Conservation (phyloP, 2,329 filamentous ascomycete genomes). For the Scedosporium boydii region DNA sequence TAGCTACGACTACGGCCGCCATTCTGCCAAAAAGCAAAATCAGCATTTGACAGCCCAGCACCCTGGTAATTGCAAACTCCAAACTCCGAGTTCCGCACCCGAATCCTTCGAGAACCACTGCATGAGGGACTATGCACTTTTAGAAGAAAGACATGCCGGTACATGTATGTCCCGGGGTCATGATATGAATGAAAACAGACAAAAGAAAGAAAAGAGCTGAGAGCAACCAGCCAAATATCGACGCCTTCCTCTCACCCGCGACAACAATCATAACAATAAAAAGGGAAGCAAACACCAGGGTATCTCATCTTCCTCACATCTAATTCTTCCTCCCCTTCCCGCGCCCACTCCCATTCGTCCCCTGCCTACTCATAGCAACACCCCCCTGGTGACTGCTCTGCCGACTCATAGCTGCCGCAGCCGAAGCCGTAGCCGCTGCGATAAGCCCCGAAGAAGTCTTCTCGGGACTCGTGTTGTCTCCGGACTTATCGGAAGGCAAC, state of each 20-base stretch:
- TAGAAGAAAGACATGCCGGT: neutral
- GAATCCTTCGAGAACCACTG: too few species aligned
- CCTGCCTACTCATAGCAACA: slow-evolving; percentile 46
- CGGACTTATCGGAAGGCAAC: slow-evolving; percentile 29
- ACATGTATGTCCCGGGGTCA: neutral
- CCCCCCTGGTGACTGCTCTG: slow-evolving; percentile 43
- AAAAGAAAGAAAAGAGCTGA: slow-evolving; percentile 7
- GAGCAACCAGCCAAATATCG: slow-evolving; percentile 7
- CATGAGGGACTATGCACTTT: neutral
- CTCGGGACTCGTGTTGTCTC: slow-evolving; percentile 14
- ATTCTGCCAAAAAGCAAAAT: too few species aligned
- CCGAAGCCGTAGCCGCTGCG: slow-evolving; percentile 18
- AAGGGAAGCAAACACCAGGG: too few species aligned
- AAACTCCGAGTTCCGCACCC: too few species aligned
- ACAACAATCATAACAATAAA: too few species aligned
- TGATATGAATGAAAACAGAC: neutral
- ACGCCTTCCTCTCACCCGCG: too few species aligned
- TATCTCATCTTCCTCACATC: neutral
- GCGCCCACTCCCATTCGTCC: slow-evolving; percentile 38
- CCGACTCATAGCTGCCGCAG: slow-evolving; percentile 42
- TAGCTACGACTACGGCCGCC: too few species aligned
- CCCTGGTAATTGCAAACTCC: too few species aligned
- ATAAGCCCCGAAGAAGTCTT: neutral
- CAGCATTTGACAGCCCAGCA: too few species aligned
- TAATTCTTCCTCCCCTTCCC: slow-evolving; percentile 32